Evolutionary conservation across 2,329 filamentous ascomycete species (phyloP), one percentile per base, ranked within the genome.

Genomic region (Neofusicoccum sp.): DNA sequence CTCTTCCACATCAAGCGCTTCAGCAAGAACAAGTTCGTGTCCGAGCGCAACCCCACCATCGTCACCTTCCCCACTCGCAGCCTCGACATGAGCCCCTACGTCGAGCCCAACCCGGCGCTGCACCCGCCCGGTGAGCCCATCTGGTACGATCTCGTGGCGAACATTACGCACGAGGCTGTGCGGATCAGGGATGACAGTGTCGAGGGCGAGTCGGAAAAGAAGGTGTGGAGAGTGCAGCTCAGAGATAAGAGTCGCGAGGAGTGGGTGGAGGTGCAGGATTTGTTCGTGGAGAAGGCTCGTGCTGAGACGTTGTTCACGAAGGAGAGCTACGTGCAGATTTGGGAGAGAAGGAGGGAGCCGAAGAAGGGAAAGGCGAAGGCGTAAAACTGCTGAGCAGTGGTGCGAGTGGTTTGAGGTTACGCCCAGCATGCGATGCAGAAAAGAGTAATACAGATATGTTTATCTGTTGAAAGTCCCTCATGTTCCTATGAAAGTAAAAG

Each of bases 1-100:
- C 82, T 95, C 60, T 92, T 99, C 80, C 94, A 99, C 80, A 89
- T 98, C 80, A 98, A 98, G 81, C 92, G 95, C 69, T 99, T 99
- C 83, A 92, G 89, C 69, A 89, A 90, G 68, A 99, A 99, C 82
- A 97, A 97, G 76, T 99, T 99, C 73, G 91, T 99, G 22, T 87
- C 90, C 2, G 94, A 98, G 79, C 90, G 95, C 56, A 99, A 99
- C 76, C 95, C 94, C 1, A 99, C 95, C 8, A 99, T 99, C 71
- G 95, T 99, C 67, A 98, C 94, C 0, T 99, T 98, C 77, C 92
- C 94, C 67, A 89, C 92, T 4, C 85, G 89, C 73, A 87, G 89
- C 45, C 86, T 99, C 7, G 93, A 99, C 75, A 89, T 97, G 82
- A 85, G 88, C 4, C 93, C 93, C 0, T 98, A 95, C 71, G 92